Evolutionary conservation across 768 basidiomycete genomes (phyloP).

Genomic region (Rhizopogon rudus): DNA sequence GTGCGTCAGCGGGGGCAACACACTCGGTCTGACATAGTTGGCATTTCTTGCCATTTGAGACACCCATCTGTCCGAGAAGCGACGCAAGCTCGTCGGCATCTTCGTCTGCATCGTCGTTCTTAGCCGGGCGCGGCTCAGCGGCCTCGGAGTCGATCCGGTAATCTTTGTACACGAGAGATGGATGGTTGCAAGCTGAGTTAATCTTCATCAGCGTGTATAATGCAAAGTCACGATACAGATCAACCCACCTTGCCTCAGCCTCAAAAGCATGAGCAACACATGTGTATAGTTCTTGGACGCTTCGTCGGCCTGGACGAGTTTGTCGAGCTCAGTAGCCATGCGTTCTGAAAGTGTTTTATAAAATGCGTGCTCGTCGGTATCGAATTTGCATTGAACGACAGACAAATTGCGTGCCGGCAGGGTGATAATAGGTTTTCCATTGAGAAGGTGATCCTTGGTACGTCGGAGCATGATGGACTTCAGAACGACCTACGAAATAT

Average conservation of each 20-base stretch:
- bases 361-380: conserved; percentile 70
- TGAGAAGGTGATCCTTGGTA: conserved; percentile 63
- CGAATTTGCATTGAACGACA: conserved; percentile 74
- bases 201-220: background rate
- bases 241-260: conserved; percentile 80
- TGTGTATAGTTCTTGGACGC: conserved; percentile 60
- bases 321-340: conserved; percentile 63
- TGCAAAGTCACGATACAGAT: background rate
- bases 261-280: conserved; percentile 66
- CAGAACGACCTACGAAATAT: conserved; percentile 56
- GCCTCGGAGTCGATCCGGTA: conserved; percentile 73
- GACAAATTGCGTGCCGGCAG: conserved; percentile 73
- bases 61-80: conserved; percentile 65
- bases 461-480: conserved; percentile 88
- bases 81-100: conserved; percentile 73
- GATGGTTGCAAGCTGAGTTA: conserved; percentile 81
- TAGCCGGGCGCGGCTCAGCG: conserved; percentile 56
- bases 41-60: conserved; percentile 59
- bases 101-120: conserved; percentile 48
- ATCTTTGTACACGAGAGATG: conserved; percentile 73
- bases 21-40: conserved; percentile 72
- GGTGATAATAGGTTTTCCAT: conserved; percentile 79
- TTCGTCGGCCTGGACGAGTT: conserved; percentile 49
- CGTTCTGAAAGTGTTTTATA: conserved; percentile 68
- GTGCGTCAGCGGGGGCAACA: conserved; percentile 19